Base-by-base conservation (phyloP, 2,329 filamentous ascomycete species). In the Rosellinia necatrix region DNA sequence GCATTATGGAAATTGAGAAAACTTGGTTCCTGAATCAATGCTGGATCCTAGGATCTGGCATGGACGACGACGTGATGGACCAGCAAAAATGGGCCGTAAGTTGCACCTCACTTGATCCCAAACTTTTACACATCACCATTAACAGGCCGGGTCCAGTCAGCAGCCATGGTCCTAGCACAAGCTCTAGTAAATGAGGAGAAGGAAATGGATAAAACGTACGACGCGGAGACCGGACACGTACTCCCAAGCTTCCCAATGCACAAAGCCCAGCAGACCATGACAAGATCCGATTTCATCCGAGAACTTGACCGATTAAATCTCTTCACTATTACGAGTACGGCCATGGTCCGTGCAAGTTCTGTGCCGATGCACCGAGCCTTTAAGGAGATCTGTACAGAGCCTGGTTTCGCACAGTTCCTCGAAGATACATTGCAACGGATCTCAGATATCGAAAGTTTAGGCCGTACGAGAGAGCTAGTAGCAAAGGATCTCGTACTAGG, bases 1-100 rank as follows among this genome's bases (percentile, higher is more conserved):
- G 81, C 17, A 91, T 92, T 62, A 88, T 83, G 66, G 76, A 83
- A 30, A 82, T 80, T 34, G 89, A 92, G 68, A 90, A 89, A 70
- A 87, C 85, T 0, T 92, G 89, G 89, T 87, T 92, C 64, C 73
- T 92, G 17, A 92, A 91, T 72, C 86, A 89, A 69, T 91, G 88
- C 70, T 89, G 88, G 78, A 89, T 92, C 50, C 78, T 92, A 1
- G 89, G 89, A 15, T 78, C 76, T 58, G 86, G 87, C 61, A 92
- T 89, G 88, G 94, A 97, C 65, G 94, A 97, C 73, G 94, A 99
- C 70, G 94, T 97, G 64, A 97, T 97, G 88, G 91, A 97, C 69
- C 90, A 97, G 73, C 92, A 97, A 71, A 97, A 97, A 72, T 97
- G 91, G 79, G 91, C 92, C 41, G 89, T 91, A 78, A 75, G 87